Base-by-base conservation (phyloP, 768 basidiomycete genomes). In the Mycena metata region DNA sequence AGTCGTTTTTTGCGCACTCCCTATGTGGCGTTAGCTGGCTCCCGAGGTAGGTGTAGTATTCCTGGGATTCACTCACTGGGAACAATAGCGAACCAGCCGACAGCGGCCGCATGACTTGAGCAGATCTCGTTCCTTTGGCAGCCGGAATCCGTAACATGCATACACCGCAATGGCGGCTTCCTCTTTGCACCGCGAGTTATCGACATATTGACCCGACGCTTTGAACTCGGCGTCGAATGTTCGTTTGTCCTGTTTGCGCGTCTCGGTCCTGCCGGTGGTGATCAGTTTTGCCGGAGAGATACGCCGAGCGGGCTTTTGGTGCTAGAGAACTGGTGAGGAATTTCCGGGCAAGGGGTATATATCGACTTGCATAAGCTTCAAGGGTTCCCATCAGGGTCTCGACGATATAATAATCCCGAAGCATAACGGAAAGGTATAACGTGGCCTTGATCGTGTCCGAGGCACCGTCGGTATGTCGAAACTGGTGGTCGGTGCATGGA, bases 61-160 rank as follows among this genome's bases (percentile, higher is more conserved):
- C 2, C 39, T 39, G 39, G 2, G n/a, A 51, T 5, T 10, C 17
- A n/a, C 65, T 2, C 39, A 67, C 66, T 15, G 24, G 19, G 52
- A 55, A 21, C 62, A 64, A 26, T 64, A 64, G 12, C 62, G 39
- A 9, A 64, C 63, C 8, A 36, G 21, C 0, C 17, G 52, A 19
- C 63, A 64, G 8, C 42, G 35, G 3, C 35, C 63, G n/a, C 63
- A 64, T 19, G 19, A 10, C 36, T 64, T 64, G 5, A 64, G 51
- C 13, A 45, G n/a, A 5, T 21, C 15, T 10, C 30, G 54, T n/a
- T 23, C 55, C 21, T n/a, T 57, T 19, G 19, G 24, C 1, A 11
- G 19, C 17, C 5, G 11, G 36, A 54, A 64, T 4, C 21, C 12
- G 16, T 21, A 26, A 52, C 63, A 64, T 2, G 23, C 63, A 15